Evolutionary conservation across 768 basidiomycete genomes (phyloP).

Genomic region (Podaxis mareebaensis): DNA sequence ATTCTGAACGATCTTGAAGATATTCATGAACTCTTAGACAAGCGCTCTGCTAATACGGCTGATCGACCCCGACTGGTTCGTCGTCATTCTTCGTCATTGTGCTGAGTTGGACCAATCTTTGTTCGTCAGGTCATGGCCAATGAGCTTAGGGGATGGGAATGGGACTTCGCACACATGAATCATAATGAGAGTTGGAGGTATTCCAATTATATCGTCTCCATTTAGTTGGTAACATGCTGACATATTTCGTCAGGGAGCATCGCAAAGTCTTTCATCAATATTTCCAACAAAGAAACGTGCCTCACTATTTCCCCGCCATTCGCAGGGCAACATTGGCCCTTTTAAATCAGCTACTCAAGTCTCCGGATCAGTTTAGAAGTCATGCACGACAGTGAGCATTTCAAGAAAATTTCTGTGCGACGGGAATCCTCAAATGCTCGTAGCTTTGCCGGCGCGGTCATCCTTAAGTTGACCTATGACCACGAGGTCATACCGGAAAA

Average conservation of each 20-base stretch:
- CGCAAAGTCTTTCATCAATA: slow-evolving; percentile 37
- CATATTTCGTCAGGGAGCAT: slow-evolving; percentile 23
- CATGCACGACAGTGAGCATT: slow-evolving; percentile 31
- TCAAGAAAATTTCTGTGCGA: not conserved
- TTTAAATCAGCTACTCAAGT: slow-evolving; percentile 26
- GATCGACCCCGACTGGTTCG: slow-evolving; percentile 37
- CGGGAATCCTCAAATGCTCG: not conserved
- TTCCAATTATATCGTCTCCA: not conserved
- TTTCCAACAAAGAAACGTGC: slow-evolving; percentile 32
- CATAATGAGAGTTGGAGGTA: slow-evolving; percentile 31
- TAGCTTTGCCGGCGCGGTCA: slow-evolving; percentile 33
- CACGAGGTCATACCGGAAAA: slow-evolving; percentile 33
- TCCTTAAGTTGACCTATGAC: slow-evolving; percentile 41
- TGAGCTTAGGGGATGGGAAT: slow-evolving; percentile 30
- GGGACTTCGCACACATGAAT: slow-evolving; percentile 33
- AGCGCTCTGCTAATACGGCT: slow-evolving; percentile 44
- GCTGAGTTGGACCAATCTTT: not conserved
- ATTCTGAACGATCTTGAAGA: slow-evolving; percentile 41
- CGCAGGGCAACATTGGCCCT: slow-evolving; percentile 23
- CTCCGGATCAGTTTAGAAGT: slow-evolving; percentile 28
- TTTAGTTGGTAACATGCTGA: not conserved
- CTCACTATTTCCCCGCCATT: slow-evolving; percentile 26
- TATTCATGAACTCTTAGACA: slow-evolving; percentile 43
- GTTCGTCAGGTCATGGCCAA: slow-evolving; percentile 26
- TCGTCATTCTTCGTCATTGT: not conserved